A percentile compares a stretch with the other conserved stretches of the same genome.
These are phyloP conservation scores for Lyophyllum shimeji DNA, from an alignment of 768 basidiomycete genomes.

Conservation along the genomic window DNA sequence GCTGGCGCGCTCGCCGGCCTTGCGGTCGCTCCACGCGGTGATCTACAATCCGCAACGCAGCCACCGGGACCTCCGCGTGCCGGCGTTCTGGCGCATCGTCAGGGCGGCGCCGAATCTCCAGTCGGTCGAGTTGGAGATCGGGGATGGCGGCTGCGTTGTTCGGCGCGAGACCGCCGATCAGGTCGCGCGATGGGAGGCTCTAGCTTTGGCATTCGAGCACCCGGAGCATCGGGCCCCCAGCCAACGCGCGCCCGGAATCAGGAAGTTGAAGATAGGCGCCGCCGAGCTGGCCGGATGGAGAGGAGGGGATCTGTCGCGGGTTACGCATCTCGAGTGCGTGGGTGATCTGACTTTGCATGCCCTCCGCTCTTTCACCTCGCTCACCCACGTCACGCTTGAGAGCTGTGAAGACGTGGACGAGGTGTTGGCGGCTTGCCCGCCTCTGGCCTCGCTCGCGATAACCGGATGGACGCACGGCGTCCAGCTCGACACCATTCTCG, in stretches of 20 bases:
- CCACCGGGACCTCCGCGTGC: neutral
- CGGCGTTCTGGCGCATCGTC: neutral
- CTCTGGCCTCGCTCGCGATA: neutral
- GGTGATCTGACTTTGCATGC: neutral
- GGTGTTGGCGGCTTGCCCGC: neutral
- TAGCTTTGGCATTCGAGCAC: neutral
- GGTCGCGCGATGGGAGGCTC: neutral
- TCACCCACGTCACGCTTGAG: neutral
- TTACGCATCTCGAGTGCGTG: neutral
- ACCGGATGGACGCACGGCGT: neutral
- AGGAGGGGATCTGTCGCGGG: neutral
- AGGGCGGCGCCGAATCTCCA: neutral
- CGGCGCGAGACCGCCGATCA: neutral
- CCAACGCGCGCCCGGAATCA: neutral
- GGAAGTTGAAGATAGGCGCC: neutral
- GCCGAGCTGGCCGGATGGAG: neutral
- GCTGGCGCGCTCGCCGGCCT: neutral
- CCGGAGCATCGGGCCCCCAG: neutral
- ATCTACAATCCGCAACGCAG: neutral
- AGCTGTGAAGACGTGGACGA: neutral
- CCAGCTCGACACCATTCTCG: neutral
- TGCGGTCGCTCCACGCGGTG: neutral
- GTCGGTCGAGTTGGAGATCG: neutral
- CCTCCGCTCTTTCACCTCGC: neutral
- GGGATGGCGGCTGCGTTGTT: neutral